Evolutionary conservation across 805 yeast species (phyloP).

Genomic region (Scheffersomyces amazonensis): DNA sequence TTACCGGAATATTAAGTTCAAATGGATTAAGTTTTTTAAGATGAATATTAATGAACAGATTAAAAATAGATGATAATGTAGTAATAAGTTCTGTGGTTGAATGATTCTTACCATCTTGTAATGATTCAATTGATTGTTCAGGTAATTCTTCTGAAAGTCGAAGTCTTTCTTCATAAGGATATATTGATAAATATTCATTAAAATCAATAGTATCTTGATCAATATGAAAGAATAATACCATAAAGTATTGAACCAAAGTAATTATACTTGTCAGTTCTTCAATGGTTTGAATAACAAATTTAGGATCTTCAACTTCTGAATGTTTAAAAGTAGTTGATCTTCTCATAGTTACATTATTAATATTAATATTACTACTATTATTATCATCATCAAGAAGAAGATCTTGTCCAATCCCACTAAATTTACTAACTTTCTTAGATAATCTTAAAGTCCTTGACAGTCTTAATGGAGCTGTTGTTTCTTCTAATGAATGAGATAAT

Average conservation of each 20-base stretch:
- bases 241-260: constrained; percentile 35
- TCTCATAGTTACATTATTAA: constrained; percentile 1
- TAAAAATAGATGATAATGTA: constrained; percentile 46
- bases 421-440: constrained; percentile 25
- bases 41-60: constrained; percentile 34
- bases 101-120: constrained; percentile 38
- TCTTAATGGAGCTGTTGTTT: constrained; percentile 9
- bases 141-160: constrained; percentile 23
- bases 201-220: constrained; percentile 27
- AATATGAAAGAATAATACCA: constrained; percentile 38
- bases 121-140: constrained; percentile 18
- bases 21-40: constrained; percentile 34
- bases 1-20: constrained; percentile 31
- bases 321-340: not conserved
- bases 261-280: constrained; percentile 35
- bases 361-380: constrained; percentile 2
- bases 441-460: constrained; percentile 30
- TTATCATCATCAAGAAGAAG: constrained; percentile 4
- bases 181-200: constrained; percentile 22
- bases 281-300: constrained; percentile 29
- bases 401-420: constrained; percentile 11
- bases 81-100: constrained; percentile 49
- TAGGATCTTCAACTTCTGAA: constrained; percentile 30
- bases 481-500: constrained; percentile 11
- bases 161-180: constrained; percentile 29